Base-by-base conservation (phyloP, 2,329 filamentous ascomycete genomes). In the Didymella exigua region DNA sequence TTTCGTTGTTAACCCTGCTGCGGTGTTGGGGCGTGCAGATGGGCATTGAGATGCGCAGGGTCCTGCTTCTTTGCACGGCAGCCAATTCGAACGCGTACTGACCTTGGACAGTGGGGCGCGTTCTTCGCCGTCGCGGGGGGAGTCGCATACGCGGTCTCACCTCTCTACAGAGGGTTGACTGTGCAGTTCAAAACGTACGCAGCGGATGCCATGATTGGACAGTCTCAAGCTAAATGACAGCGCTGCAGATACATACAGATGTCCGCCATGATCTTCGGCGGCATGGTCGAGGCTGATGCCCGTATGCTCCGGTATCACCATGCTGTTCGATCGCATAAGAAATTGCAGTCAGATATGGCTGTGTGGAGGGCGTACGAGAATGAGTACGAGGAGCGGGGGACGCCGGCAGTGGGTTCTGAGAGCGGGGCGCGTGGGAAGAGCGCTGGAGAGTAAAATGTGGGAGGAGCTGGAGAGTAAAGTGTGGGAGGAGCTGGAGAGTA, bases 241-340 rank as follows among this genome's bases (percentile, higher is more conserved):
- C 16, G 23, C 1, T 0, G 3, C 10, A 93, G 90, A 26, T 93
- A 91, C 70, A 79, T 93, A 14, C 89, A 92, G 73, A 91, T 92
- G 88, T 90, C 87, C n/a, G 87, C 86, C 56, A 93, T 93, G 89
- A 87, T 89, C n/a, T 68, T 91, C 29, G 90, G 90, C 37, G 82
- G 86, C 67, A 89, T 90, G 82, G 82, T 93, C 49, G 88, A 91
- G 77, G 90, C 89, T 2, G 90, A 93, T 68, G 76, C 79, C 51
- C 81, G 86, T 44, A 79, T 93, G 65, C 82, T 87, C 47, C 77
- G 82, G 55, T 90, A 89, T 65, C 89, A 92, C 72, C 79, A 85
- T 11, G 78, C 79, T 38, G 77, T 91, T 60, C 80, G 89, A 56
- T 81, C 86, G 69, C 83, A 89, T 65, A 85, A 86, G 67, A 83